Evolutionary conservation across 1,284 basidiomycete species (phyloP).

Genomic region (Gomphus bonarii): DNA sequence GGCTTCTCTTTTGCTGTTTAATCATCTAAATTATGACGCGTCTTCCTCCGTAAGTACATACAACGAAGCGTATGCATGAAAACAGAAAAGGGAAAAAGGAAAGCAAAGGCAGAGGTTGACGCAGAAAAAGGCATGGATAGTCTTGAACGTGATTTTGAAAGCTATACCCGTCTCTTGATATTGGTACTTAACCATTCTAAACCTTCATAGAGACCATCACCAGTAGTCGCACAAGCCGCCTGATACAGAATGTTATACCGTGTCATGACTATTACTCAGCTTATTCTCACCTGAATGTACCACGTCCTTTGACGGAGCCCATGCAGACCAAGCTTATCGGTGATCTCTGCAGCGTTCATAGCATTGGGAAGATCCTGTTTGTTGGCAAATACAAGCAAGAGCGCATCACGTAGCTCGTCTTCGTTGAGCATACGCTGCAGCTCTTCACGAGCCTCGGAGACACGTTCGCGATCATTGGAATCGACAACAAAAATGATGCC

Average conservation of each 20-base stretch:
- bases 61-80: background rate
- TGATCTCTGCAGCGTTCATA: constrained; percentile 99
- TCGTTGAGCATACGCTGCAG: constrained; percentile 99
- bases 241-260: constrained; percentile 21
- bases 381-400: constrained; percentile 98
- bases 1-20: background rate
- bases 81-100: background rate
- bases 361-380: constrained; percentile 99
- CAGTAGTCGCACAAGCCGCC: constrained; percentile 98
- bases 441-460: constrained; percentile 98
- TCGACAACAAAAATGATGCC: constrained; percentile 99
- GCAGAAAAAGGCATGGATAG: background rate
- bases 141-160: background rate
- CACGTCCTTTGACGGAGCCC: constrained; percentile 94
- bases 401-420: constrained; percentile 97
- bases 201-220: constrained; percentile 99
- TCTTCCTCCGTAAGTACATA: constrained; percentile 4
- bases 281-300: constrained; percentile 86
- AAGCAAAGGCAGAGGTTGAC: background rate
- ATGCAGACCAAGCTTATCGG: constrained; percentile 98
- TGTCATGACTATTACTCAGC: background rate
- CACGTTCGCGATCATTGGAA: constrained; percentile 99
- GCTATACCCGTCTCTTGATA: constrained; percentile 61
- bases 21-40: background rate
- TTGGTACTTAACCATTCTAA: constrained; percentile 91